phyloP scores from a whole-genome alignment of 345 rosid genomes.

The Cochlearia excelsa region DNA sequence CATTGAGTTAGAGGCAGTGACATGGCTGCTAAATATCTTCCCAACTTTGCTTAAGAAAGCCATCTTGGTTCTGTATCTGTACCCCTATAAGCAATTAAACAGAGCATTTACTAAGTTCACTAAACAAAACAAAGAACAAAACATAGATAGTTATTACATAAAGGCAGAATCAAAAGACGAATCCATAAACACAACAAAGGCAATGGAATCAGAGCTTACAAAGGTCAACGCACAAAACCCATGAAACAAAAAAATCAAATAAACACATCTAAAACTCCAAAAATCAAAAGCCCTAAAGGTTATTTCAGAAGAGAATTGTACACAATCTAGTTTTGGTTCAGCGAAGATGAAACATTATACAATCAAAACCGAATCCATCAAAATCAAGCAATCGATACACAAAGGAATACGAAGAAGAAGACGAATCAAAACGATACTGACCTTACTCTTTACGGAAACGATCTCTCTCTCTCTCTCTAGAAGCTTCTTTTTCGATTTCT shows the following conservation, averaged over 20 bases:
- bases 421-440: too few relatives aligned
- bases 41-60: slow-evolving; percentile 86
- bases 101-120: slow-evolving; percentile 6
- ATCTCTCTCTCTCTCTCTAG: too few relatives aligned
- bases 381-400: too few relatives aligned
- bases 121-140: slow-evolving; percentile 8
- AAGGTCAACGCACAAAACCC: slow-evolving; percentile 31
- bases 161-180: slow-evolving; percentile 3
- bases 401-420: too few relatives aligned
- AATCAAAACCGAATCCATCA: too few relatives aligned
- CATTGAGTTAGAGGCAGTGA: slow-evolving; percentile 40
- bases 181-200: slow-evolving; percentile 4
- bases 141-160: background rate
- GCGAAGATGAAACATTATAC: too few relatives aligned
- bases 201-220: slow-evolving; percentile 1
- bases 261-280: background rate
- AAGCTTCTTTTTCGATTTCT: too few relatives aligned
- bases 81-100: slow-evolving; percentile 13
- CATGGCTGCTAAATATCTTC: slow-evolving; percentile 50
- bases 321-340: background rate
- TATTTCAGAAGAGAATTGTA: slow-evolving; percentile 6
- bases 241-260: background rate
- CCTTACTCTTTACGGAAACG: too few relatives aligned
- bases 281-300: background rate
- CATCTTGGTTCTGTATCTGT: slow-evolving; percentile 37